Conservation (phyloP, 768 basidiomycete species). For the Mycena albidolilacea region DNA sequence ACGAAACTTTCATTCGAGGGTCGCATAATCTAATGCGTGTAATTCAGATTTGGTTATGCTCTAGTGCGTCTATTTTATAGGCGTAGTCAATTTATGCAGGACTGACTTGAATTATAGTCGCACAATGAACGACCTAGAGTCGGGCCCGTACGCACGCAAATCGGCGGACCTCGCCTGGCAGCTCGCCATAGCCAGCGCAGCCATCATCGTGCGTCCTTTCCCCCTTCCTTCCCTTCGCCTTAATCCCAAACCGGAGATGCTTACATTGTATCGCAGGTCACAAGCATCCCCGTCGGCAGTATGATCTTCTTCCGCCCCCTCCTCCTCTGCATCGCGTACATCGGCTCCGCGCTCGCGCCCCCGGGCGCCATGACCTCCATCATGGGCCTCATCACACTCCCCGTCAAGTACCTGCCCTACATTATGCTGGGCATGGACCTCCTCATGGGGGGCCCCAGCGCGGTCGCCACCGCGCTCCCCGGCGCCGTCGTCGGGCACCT, state of each 20-base stretch:
- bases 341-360: slow-evolving; percentile 77
- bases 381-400: slow-evolving; percentile 85
- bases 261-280: slow-evolving; percentile 41
- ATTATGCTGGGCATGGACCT: slow-evolving; percentile 81
- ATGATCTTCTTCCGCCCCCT: slow-evolving; percentile 75
- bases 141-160: slow-evolving; percentile 66
- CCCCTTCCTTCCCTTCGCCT: slow-evolving; percentile 5
- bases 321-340: slow-evolving; percentile 76
- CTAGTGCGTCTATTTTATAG: slow-evolving; percentile 57
- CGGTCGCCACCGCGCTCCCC: slow-evolving; percentile 70
- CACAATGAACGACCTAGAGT: slow-evolving; percentile 76
- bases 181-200: slow-evolving; percentile 65
- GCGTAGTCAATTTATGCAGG: background rate
- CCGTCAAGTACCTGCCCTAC: slow-evolving; percentile 81
- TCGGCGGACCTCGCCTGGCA: slow-evolving; percentile 89
- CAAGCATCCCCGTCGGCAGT: slow-evolving; percentile 75
- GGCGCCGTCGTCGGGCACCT: slow-evolving; percentile 85
- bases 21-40: background rate
- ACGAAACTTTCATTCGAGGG: background rate
- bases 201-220: slow-evolving; percentile 70
- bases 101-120: slow-evolving; percentile 60
- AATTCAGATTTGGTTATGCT: slow-evolving; percentile 72
- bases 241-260: background rate
- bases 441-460: slow-evolving; percentile 70
- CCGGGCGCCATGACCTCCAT: slow-evolving; percentile 79